Base-by-base conservation (phyloP, 768 basidiomycete genomes). In the Suillus cothurnatus region DNA sequence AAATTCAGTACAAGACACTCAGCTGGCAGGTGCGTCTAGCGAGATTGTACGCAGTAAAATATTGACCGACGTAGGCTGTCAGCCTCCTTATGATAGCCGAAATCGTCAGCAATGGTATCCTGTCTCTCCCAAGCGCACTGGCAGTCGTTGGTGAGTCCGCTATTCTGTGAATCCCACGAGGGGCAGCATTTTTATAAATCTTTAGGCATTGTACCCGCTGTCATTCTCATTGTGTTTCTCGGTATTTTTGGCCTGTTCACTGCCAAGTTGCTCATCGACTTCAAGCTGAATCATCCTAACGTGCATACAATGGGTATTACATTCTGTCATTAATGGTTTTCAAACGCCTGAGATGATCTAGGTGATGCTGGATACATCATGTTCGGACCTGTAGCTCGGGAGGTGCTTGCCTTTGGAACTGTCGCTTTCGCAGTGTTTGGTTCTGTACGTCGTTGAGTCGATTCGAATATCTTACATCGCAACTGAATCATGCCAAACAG, bases 41-140 rank as follows among this genome's bases (percentile, higher is more conserved):
- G 38, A 14, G 55, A 41, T 31, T 31, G 39, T 6, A 31, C 39
- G 19, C 26, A 21, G 19, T 59, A 12, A 41, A 38, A 59, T 63
- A 5, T 39, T 53, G 21, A 26, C 39, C 41, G 21, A 31, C 7
- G 26, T 61, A 85, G 83, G 82, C 84, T 65, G 82, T 85, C 9
- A 73, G 77, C 31, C 67, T 84, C 60, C 72, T 86, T 23, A 86
- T 86, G 85, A 85, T 85, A 61, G 84, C 85, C 50, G 85, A 85
- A 70, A 85, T 85, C 31, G 84, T 86, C 39, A 83, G 82, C 72
- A 86, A 85, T 71, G 85, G 85, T 14, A 83, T 85, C 81, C 70
- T 86, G 19, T 84, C 85, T 19, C 75, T 86, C 7, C 85, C 85
- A 0, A 82, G 80, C 55, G 78, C 84, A 15, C 77, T 85, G 64